phyloP scores from a whole-genome alignment of 768 basidiomycete species.

The Leccinum subgranulosum region DNA sequence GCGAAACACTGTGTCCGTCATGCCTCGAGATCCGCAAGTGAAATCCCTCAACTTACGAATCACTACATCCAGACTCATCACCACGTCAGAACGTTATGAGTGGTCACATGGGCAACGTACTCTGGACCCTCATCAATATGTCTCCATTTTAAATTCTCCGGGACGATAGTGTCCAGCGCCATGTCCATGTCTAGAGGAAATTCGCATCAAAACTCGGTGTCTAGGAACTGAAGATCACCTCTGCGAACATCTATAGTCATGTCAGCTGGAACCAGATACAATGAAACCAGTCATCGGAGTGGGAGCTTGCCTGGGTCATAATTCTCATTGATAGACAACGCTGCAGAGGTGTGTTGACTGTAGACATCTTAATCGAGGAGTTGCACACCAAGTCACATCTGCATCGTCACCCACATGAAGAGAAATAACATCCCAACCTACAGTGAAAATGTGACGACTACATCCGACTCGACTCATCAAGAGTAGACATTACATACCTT shows the following conservation, averaged over 20 bases:
- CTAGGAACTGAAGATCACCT: conserved; percentile 31
- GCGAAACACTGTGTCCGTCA: conserved; percentile 61
- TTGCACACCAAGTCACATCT: not conserved
- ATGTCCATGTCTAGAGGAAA: conserved; percentile 80
- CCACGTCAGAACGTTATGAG: conserved; percentile 1
- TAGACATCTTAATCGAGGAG: conserved; percentile 27
- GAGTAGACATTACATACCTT: conserved; percentile 42
- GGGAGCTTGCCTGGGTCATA: conserved; percentile 62
- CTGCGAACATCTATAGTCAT: conserved; percentile 39
- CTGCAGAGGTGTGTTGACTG: conserved; percentile 76
- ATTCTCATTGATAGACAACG: conserved; percentile 86
- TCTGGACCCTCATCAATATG: conserved; percentile 94
- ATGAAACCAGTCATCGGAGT: not conserved
- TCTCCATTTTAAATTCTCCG: conserved; percentile 75
- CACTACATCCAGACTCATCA: conserved; percentile 42
- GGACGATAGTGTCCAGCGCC: conserved; percentile 87
- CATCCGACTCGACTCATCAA: not conserved
- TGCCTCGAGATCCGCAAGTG: not conserved
- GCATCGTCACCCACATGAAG: conserved; percentile 61
- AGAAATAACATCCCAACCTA: conserved; percentile 87
- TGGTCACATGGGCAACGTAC: conserved; percentile 38
- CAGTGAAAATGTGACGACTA: not conserved
- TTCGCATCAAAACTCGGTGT: conserved; percentile 22
- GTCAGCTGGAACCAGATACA: conserved; percentile 4
- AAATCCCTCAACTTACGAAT: conserved; percentile 56